Evolutionary conservation across 176 grass and related monocot genomes (phyloP).

Genomic region (Aegilops bicornis): DNA sequence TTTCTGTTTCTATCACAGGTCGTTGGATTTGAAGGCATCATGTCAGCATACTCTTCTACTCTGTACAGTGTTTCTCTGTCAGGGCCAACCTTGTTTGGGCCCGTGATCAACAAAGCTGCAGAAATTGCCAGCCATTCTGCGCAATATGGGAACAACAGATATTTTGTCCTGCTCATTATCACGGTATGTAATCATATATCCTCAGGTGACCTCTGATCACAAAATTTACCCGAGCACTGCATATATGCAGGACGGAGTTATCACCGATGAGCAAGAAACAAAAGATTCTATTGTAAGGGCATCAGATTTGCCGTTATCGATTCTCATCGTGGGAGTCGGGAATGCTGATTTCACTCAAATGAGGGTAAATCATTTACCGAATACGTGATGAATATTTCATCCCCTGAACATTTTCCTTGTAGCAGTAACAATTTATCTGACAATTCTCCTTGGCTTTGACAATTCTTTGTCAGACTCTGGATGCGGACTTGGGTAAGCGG

Average conservation of each 20-base stretch:
- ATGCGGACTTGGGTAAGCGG: conserved; percentile 80
- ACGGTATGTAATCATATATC: conserved; percentile 50
- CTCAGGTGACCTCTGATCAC: background rate
- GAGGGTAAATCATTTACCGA: conserved; percentile 51
- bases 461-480: conserved; percentile 70
- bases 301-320: conserved; percentile 85
- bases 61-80: conserved; percentile 73
- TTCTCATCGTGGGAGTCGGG: conserved; percentile 92
- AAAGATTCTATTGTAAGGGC: conserved; percentile 85
- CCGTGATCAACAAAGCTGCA: conserved; percentile 81
- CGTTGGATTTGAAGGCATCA: conserved; percentile 81
- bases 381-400: background rate
- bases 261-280: conserved; percentile 81
- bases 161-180: conserved; percentile 91
- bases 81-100: conserved; percentile 91
- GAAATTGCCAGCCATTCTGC: conserved; percentile 74
- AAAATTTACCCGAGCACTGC: background rate
- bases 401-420: background rate
- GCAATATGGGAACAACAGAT: conserved; percentile 66
- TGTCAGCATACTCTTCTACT: conserved; percentile 73
- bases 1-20: conserved; percentile 52
- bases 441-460: background rate
- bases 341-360: conserved; percentile 89
- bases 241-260: conserved; percentile 74
- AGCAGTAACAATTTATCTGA: background rate